Conservation (phyloP, 208 protist species). For the Strigomonas oncopelti region DNA sequence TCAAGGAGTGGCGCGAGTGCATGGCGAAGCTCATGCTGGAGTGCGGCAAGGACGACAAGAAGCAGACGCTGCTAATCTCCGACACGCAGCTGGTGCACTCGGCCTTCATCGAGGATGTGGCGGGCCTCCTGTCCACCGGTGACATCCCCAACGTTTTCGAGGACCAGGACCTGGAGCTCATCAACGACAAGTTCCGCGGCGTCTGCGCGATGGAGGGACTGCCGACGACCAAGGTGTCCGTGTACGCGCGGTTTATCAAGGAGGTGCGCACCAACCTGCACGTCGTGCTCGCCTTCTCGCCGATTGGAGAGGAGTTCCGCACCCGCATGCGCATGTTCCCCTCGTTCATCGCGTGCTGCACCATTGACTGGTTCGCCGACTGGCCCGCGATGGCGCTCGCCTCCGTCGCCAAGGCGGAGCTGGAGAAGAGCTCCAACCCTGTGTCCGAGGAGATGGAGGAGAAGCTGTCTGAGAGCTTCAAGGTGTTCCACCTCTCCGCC, state of each 20-base stretch:
- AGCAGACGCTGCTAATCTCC: conserved; percentile 95
- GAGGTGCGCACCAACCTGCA: conserved; percentile 94
- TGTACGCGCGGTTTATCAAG: conserved; percentile 94
- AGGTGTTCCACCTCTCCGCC: conserved; percentile 90
- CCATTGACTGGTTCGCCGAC: conserved; percentile 98
- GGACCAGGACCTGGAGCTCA: conserved; percentile 93
- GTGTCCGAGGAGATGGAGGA: conserved; percentile 19
- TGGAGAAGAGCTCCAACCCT: conserved; percentile 22
- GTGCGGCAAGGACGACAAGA: conserved; percentile 94
- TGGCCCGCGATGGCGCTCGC: conserved; percentile 95
- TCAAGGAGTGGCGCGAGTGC: conserved; percentile 95
- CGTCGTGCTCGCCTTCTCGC: conserved; percentile 95
- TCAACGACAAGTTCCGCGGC: conserved; percentile 92
- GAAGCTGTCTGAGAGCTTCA: conserved; percentile 84
- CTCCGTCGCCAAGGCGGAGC: conserved; percentile 87
- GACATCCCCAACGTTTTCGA: conserved; percentile 97
- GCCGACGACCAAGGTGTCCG: conserved; percentile 92
- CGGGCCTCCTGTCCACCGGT: conserved; percentile 94
- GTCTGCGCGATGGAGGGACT: conserved; percentile 88
- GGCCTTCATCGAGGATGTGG: conserved; percentile 97
- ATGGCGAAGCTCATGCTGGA: conserved; percentile 90
- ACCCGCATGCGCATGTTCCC: conserved; percentile 97
- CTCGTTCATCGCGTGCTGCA: conserved; percentile 96
- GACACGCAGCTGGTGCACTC: conserved; percentile 97
- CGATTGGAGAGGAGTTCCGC: conserved; percentile 94